phyloP scores from a whole-genome alignment of 2,329 filamentous ascomycete genomes.

The Parastagonospora nodorum region DNA sequence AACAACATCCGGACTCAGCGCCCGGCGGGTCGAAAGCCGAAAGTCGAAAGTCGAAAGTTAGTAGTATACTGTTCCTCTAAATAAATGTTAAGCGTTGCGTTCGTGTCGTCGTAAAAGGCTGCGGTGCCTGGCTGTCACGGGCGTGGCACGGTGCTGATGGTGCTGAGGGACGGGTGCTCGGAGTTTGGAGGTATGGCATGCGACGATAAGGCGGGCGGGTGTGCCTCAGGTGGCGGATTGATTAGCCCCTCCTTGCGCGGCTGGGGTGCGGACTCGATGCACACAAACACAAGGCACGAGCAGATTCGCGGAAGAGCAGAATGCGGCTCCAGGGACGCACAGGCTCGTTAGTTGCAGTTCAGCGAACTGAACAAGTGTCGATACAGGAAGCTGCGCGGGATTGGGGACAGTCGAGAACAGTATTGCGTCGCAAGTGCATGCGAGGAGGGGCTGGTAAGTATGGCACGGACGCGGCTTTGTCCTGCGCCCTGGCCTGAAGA shows the following conservation, averaged over 20 bases:
- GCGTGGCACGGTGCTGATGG: constrained; percentile 22
- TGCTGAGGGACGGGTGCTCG: constrained; percentile 33
- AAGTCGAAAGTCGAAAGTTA: too few species aligned
- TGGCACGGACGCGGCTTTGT: constrained; percentile 36
- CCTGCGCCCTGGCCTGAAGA: constrained; percentile 21
- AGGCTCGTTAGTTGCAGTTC: constrained; percentile 19
- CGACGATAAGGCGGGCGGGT: constrained; percentile 30
- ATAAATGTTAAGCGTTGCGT: too few species aligned
- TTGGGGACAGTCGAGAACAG: constrained; percentile 24
- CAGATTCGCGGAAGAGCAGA: constrained; percentile 16
- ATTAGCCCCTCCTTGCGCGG: constrained; percentile 21
- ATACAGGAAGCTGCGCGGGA: constrained; percentile 28
- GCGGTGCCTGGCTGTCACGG: constrained; percentile 11
- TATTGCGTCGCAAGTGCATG: constrained; percentile 37
- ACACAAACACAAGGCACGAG: constrained; percentile 33
- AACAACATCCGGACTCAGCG: constrained; percentile 42
- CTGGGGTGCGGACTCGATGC: constrained; percentile 25
- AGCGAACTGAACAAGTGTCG: constrained; percentile 25
- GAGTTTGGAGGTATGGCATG: constrained; percentile 29
- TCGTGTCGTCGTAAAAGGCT: neutral
- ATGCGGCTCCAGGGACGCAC: constrained; percentile 30
- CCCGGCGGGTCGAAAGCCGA: constrained; percentile 7
- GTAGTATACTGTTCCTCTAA: too few species aligned
- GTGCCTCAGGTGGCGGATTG: constrained; percentile 28
- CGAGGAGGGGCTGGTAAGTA: constrained; percentile 29